These are phyloP conservation scores for Fusarium sp. DNA, from an alignment of 2,329 filamentous ascomycete species.

Conservation along the genomic window DNA sequence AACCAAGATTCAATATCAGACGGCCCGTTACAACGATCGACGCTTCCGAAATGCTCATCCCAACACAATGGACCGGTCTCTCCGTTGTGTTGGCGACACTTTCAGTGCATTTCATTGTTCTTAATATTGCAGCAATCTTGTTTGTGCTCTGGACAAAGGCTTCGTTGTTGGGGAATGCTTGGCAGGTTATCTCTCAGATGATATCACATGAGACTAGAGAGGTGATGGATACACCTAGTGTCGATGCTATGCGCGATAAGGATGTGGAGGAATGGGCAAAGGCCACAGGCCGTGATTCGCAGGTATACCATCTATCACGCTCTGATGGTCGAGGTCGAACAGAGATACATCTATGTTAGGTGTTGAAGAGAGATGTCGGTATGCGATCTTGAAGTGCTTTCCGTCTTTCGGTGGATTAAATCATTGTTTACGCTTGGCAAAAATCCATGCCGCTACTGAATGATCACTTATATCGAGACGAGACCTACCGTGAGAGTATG, in stretches of 20 bases:
- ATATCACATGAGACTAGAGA: conserved; percentile 16
- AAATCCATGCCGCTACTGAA: not conserved
- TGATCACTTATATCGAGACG: not conserved
- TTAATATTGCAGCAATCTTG: not conserved
- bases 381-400: too few relatives aligned
- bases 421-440: too few relatives aligned
- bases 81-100: not conserved
- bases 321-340: not conserved
- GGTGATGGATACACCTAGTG: not conserved
- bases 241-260: conserved; percentile 5
- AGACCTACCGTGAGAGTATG: not conserved
- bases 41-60: not conserved
- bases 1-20: not conserved
- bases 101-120: not conserved
- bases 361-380: not conserved
- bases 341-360: not conserved
- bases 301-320: not conserved
- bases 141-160: conserved; percentile 1
- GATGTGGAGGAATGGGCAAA: conserved; percentile 4
- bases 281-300: not conserved
- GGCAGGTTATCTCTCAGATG: conserved; percentile 18
- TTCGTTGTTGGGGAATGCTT: conserved; percentile 14
- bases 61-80: not conserved
- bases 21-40: not conserved
- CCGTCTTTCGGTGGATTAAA: too few relatives aligned